Conservation (phyloP, 2,329 filamentous ascomycete species). For the Tolypocladium album region DNA sequence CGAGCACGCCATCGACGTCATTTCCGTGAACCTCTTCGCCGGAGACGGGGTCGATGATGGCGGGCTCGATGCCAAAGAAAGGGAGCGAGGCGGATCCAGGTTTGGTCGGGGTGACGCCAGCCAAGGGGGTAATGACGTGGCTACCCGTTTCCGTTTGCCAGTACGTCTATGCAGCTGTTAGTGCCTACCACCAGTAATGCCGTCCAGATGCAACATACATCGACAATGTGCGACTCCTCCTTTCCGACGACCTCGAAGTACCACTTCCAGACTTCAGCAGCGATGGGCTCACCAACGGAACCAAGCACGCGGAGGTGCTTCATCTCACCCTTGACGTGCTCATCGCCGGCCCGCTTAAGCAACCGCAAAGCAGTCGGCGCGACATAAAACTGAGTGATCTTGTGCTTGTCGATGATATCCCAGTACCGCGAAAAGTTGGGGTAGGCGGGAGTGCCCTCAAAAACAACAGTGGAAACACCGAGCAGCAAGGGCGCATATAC, state of each 20-base stretch:
- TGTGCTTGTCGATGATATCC: conserved; percentile 94
- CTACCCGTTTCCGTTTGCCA: conserved; percentile 99
- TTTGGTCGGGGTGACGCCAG: conserved; percentile 90
- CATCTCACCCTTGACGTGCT: conserved; percentile 86
- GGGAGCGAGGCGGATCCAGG: conserved; percentile 91
- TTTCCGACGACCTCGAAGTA: conserved; percentile 93
- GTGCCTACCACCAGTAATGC: neutral
- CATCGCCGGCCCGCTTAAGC: conserved; percentile 88
- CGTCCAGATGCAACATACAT: conserved; percentile 48
- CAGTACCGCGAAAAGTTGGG: conserved; percentile 98
- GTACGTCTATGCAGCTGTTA: conserved; percentile 60
- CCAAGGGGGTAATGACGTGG: conserved; percentile 88
- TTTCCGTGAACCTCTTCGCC: conserved; percentile 91
- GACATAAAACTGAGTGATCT: conserved; percentile 96
- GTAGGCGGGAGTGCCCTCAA: conserved; percentile 95
- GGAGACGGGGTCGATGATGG: conserved; percentile 92
- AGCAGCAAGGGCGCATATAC: conserved; percentile 92
- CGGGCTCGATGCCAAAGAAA: conserved; percentile 97
- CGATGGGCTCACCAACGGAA: conserved; percentile 94
- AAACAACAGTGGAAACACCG: conserved; percentile 89
- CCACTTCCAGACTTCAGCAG: conserved; percentile 99
- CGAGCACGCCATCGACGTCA: conserved; percentile 92
- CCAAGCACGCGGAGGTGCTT: conserved; percentile 81
- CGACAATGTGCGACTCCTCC: conserved; percentile 84
- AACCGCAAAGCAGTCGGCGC: conserved; percentile 87